A percentile compares a stretch with the other conserved stretches of the same genome.
phyloP scores from a whole-genome alignment of 257 asterid species.

The Paulownia fortunei region DNA sequence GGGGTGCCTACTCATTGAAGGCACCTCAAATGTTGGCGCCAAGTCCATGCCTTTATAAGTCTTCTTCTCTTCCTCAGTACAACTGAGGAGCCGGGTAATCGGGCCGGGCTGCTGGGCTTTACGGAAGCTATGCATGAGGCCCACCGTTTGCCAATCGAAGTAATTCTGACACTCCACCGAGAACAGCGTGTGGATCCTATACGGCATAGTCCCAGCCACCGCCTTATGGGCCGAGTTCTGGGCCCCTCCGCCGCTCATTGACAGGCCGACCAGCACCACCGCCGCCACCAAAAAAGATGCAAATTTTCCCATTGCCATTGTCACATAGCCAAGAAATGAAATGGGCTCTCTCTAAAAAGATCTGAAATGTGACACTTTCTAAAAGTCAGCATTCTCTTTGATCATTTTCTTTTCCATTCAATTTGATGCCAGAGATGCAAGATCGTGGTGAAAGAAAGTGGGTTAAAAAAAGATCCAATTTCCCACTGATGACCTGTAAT shows the following conservation, averaged over 20 bases:
- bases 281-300: conserved; percentile 30
- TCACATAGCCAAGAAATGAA: conserved; percentile 41
- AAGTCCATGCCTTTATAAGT: conserved; percentile 80
- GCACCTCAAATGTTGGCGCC: conserved; percentile 95
- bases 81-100: conserved; percentile 86
- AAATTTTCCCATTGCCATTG: conserved; percentile 40
- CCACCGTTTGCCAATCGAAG: conserved; percentile 99
- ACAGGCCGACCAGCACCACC: conserved; percentile 40
- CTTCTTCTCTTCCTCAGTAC: conserved; percentile 76
- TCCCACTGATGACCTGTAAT: too few relatives aligned
- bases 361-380: conserved; percentile 34
- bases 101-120: conserved; percentile 96
- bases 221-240: conserved; percentile 33
- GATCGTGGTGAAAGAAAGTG: too few relatives aligned
- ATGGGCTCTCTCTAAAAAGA: conserved; percentile 38
- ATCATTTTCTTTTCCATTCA: too few relatives aligned
- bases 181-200: conserved; percentile 89
- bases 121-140: conserved; percentile 83
- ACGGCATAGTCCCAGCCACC: conserved; percentile 56
- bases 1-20: conserved; percentile 85
- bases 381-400: conserved; percentile 39
- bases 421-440: too few relatives aligned
- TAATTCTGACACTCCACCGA: conserved; percentile 95
- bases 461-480: too few relatives aligned
- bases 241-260: conserved; percentile 40